phyloP scores from a whole-genome alignment of 768 basidiomycete genomes.

The Tulasnella sp. region DNA sequence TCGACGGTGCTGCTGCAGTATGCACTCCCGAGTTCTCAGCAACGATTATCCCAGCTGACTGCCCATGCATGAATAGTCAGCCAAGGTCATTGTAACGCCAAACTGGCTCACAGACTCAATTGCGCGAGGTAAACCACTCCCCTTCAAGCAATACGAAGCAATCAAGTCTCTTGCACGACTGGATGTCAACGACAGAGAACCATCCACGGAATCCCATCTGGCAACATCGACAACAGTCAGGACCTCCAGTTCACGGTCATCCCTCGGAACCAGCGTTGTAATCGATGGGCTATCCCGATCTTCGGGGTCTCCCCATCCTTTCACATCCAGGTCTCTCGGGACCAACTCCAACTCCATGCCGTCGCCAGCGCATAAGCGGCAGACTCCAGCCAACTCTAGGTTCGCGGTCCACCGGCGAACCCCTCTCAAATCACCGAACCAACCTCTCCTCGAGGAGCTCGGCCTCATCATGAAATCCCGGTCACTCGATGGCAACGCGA shows the following conservation, averaged over 20 bases:
- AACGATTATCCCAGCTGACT: not conserved
- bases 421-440: slow-evolving; percentile 60
- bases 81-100: slow-evolving; percentile 57
- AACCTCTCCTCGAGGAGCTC: slow-evolving; percentile 48
- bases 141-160: slow-evolving; percentile 49
- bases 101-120: slow-evolving; percentile 59
- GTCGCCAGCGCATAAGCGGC: slow-evolving; percentile 16
- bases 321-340: not conserved
- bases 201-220: not conserved
- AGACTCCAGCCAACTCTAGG: slow-evolving; percentile 28
- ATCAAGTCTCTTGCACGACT: slow-evolving; percentile 24
- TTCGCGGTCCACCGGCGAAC: slow-evolving; percentile 55
- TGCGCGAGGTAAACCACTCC: slow-evolving; percentile 33
- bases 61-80: not conserved
- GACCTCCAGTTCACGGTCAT: slow-evolving; percentile 9
- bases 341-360: too few species aligned
- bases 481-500: slow-evolving; percentile 53
- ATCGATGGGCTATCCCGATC: not conserved
- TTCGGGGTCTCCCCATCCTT: not conserved
- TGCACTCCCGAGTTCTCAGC: not conserved
- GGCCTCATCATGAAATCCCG: slow-evolving; percentile 47
- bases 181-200: slow-evolving; percentile 2
- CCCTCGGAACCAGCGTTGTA: not conserved
- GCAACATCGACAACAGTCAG: slow-evolving; percentile 15
- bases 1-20: slow-evolving; percentile 4